These are phyloP conservation scores for Chenopodium quinoa DNA, from an alignment of 148 eudicot genomes.

Conservation along the genomic window DNA sequence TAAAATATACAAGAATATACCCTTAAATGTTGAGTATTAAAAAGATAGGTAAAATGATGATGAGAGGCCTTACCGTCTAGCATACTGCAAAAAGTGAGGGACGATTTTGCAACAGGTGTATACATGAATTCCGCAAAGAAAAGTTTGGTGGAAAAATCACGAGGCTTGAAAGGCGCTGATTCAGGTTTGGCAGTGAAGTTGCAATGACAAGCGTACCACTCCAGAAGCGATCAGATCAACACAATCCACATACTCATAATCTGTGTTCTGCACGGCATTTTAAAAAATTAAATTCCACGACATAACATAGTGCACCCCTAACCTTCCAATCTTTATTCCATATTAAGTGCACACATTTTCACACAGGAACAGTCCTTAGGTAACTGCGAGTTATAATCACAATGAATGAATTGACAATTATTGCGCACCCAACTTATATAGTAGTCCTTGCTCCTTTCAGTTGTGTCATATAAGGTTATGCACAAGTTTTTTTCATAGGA, in stretches of 20 bases:
- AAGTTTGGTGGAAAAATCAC: background rate
- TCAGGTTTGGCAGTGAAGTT: background rate
- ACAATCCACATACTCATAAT: background rate
- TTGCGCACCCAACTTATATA: no score
- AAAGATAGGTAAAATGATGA: background rate
- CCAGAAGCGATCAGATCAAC: background rate
- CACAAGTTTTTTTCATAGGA: no score
- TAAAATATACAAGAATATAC: no score
- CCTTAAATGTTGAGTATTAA: background rate
- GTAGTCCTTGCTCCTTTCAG: no score
- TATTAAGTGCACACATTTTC: no score
- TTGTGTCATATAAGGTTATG: no score
- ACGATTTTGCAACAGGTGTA: background rate
- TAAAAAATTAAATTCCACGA: no score
- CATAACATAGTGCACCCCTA: no score
- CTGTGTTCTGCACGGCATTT: background rate
- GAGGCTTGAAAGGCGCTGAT: background rate
- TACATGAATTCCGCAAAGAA: background rate
- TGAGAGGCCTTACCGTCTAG: background rate
- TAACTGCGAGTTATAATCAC: no score
- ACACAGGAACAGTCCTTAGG: no score
- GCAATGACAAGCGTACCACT: background rate
- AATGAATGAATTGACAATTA: no score
- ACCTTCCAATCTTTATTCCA: no score
- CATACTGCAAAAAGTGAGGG: background rate